Evolutionary conservation across 2,329 filamentous ascomycete genomes (phyloP).

Genomic region (Exophiala phaeomuriformis): DNA sequence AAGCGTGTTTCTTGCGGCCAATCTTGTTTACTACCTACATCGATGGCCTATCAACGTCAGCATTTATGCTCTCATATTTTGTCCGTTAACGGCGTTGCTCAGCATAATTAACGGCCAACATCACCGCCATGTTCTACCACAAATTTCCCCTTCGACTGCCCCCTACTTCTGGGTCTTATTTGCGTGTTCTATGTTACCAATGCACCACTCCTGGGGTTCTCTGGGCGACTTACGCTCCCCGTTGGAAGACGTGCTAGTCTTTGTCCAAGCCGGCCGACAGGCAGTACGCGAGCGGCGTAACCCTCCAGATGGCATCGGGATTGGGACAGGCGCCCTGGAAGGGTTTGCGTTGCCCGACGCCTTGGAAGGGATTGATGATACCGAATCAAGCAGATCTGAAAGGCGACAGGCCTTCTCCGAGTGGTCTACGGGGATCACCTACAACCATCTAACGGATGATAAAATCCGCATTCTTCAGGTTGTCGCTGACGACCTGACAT

Average conservation of each 20-base stretch:
- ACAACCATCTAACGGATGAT: not conserved
- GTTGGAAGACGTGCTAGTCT: not conserved
- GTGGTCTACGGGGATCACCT: not conserved
- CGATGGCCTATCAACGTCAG: not conserved
- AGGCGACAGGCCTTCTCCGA: not conserved
- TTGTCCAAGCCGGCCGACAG: not conserved
- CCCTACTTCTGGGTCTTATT: not conserved
- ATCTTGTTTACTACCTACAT: not conserved
- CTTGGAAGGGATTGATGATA: not conserved
- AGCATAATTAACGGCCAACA: not conserved
- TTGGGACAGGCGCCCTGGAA: not conserved
- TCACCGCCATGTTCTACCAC: not conserved
- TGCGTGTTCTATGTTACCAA: not conserved
- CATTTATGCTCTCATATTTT: not conserved
- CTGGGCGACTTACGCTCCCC: not conserved
- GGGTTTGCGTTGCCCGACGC: not conserved
- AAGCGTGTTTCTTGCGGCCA: not conserved
- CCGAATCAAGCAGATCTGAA: not conserved
- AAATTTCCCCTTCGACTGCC: not conserved
- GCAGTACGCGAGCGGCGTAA: not conserved
- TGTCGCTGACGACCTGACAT: not conserved
- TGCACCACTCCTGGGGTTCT: not conserved
- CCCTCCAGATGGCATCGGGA: not conserved
- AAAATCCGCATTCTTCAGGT: not conserved
- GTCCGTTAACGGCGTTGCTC: not conserved